Conservation (phyloP, 169 alveolate species). For the Plasmodium blacklocki region DNA sequence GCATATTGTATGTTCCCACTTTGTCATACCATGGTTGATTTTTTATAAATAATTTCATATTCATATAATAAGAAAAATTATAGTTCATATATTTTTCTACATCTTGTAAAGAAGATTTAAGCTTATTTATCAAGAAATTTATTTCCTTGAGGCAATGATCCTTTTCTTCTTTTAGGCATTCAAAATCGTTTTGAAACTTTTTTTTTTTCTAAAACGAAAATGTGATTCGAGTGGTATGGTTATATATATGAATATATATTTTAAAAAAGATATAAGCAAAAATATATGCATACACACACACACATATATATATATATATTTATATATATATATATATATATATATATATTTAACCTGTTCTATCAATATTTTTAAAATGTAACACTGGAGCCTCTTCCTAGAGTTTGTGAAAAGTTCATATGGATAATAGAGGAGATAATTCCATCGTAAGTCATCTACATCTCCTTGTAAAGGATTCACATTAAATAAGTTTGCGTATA, state of each 20-base stretch:
- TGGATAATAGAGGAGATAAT: slow-evolving; percentile 44
- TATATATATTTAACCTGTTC: slow-evolving; percentile 32
- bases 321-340: neutral
- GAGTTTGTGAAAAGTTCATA: slow-evolving; percentile 55
- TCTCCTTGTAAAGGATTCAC: slow-evolving; percentile 1
- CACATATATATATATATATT: too few species aligned
- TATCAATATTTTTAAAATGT: slow-evolving; percentile 10
- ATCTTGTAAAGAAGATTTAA: slow-evolving; percentile 26
- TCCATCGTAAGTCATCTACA: slow-evolving; percentile 33
- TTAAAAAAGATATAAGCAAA: neutral
- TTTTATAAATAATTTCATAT: slow-evolving; percentile 12
- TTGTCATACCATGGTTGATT: slow-evolving; percentile 9
- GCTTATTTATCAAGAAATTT: slow-evolving; percentile 16
- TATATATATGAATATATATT: neutral
- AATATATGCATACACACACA: neutral
- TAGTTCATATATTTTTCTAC: slow-evolving; percentile 24
- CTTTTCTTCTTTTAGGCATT: slow-evolving; percentile 42
- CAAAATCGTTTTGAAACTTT: slow-evolving; percentile 18
- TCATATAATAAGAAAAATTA: slow-evolving; percentile 25
- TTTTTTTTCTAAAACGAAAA: slow-evolving; percentile 18
- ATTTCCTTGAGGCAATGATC: slow-evolving; percentile 31
- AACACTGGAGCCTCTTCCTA: slow-evolving; percentile 48
- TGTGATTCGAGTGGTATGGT: neutral
- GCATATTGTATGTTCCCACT: neutral
- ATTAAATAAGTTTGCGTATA: slow-evolving; percentile 39